A percentile compares a stretch with the other conserved stretches of the same genome.
phyloP scores from a whole-genome alignment of 2,329 filamentous ascomycete genomes.

The Penicillium sp. region DNA sequence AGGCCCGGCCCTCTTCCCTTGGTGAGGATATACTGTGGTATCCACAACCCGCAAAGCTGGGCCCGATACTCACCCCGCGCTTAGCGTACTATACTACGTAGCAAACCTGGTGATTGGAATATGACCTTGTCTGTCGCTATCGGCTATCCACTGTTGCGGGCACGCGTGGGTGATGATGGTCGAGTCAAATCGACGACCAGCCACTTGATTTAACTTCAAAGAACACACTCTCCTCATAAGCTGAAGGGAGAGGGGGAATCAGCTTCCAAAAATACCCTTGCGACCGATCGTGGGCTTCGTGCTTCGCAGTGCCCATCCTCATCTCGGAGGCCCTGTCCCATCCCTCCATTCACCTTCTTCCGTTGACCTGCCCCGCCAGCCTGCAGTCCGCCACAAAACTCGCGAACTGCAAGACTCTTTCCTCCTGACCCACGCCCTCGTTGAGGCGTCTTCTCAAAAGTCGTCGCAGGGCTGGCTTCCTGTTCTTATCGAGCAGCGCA shows the following conservation, averaged over 20 bases:
- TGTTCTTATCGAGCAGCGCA: too few species aligned
- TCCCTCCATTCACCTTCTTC: conserved; percentile 1
- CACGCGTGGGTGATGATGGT: neutral
- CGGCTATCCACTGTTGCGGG: neutral
- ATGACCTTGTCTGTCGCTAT: neutral
- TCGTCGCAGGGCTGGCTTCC: too few species aligned
- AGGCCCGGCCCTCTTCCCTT: neutral
- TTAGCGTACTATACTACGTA: conserved; percentile 2
- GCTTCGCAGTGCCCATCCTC: neutral
- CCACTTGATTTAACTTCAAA: conserved; percentile 5
- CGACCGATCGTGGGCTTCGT: neutral
- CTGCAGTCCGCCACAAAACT: conserved; percentile 1
- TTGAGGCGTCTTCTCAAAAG: neutral
- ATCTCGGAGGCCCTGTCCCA: neutral
- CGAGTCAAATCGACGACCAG: conserved; percentile 5
- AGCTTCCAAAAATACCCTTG: conserved; percentile 16
- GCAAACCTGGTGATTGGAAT: conserved; percentile 5
- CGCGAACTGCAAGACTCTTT: neutral
- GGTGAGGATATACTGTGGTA: neutral
- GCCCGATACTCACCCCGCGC: conserved; percentile 2
- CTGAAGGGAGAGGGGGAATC: neutral
- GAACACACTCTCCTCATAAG: conserved; percentile 1
- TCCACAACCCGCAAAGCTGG: conserved; percentile 13
- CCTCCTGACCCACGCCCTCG: neutral
- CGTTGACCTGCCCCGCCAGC: neutral